Conservation (phyloP, 257 asterid species). For the Plectranthus barbatus region DNA sequence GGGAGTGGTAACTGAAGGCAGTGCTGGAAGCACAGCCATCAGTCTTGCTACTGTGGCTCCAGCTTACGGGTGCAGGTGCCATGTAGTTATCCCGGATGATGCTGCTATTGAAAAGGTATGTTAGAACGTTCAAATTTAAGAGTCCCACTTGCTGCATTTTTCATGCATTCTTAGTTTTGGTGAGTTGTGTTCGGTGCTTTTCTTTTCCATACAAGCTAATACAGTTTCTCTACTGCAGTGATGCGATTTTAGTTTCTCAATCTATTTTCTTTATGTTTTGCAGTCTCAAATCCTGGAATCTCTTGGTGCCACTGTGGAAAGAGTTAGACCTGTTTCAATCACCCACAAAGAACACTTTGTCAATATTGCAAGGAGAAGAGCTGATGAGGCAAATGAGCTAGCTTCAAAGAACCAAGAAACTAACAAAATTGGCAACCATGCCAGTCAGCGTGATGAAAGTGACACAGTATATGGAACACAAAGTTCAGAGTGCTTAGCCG, state of each 20-base stretch:
- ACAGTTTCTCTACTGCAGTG: background rate
- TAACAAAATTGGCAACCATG: constrained; percentile 14
- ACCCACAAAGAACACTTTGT: constrained; percentile 90
- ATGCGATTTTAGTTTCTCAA: background rate
- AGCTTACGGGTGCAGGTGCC: constrained; percentile 92
- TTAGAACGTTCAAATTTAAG: background rate
- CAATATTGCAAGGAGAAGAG: constrained; percentile 91
- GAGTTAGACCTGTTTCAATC: constrained; percentile 93
- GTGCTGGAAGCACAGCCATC: constrained; percentile 98
- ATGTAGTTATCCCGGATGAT: constrained; percentile 92
- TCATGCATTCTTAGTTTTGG: background rate
- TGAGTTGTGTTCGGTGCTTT: background rate
- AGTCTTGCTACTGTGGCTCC: constrained; percentile 97
- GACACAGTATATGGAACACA: constrained; percentile 20
- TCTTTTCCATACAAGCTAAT: background rate
- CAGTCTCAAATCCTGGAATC: constrained; percentile 97
- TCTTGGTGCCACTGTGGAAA: constrained; percentile 91
- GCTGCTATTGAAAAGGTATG: constrained; percentile 91
- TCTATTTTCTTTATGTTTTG: background rate
- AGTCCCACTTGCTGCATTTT: background rate
- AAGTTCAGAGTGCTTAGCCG: constrained; percentile 14
- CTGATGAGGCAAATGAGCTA: constrained; percentile 57
- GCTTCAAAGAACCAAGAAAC: constrained; percentile 30
- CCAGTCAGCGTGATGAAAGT: constrained; percentile 20
- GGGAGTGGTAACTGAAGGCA: constrained; percentile 91